Evolutionary conservation across 495 filamentous ascomycete species (phyloP).

Genomic region (Echria macrotheca): DNA sequence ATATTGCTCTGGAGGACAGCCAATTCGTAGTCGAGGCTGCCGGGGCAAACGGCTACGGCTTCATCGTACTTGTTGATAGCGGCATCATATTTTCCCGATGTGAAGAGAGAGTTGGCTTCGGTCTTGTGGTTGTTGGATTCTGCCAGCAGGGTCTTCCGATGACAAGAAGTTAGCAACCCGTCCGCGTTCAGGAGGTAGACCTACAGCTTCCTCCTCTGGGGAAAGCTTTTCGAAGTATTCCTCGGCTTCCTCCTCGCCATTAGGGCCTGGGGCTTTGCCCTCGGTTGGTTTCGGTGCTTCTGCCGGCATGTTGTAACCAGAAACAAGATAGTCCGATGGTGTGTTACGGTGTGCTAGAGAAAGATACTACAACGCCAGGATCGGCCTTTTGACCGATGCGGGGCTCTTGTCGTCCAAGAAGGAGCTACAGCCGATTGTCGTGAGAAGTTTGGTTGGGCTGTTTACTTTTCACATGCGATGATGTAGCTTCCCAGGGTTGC

Average conservation of each 20-base stretch:
- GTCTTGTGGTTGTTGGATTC: conserved; percentile 72
- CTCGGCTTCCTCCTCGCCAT: conserved; percentile 7
- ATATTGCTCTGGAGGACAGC: conserved; percentile 85
- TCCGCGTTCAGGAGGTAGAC: no score
- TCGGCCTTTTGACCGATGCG: no score
- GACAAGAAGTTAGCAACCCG: no score
- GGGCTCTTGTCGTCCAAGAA: no score
- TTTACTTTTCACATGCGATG: conserved; percentile 17
- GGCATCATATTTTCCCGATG: conserved; percentile 63
- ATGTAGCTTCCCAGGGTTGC: background rate
- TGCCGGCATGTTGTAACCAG: conserved; percentile 6
- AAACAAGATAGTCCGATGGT: no score
- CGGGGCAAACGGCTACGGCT: conserved; percentile 74
- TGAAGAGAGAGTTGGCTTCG: conserved; percentile 74
- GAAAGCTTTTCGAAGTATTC: conserved; percentile 36
- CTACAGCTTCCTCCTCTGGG: conserved; percentile 39
- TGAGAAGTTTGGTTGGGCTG: no score
- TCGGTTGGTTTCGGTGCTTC: background rate
- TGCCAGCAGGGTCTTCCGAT: no score
- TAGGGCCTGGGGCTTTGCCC: background rate
- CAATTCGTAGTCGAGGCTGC: conserved; percentile 84
- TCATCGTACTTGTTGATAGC: conserved; percentile 88
- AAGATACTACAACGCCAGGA: no score
- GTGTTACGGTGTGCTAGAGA: no score
- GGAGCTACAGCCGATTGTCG: no score